phyloP scores from a whole-genome alignment of 2,329 filamentous ascomycete species.

The Colletotrichum nymphaeae region DNA sequence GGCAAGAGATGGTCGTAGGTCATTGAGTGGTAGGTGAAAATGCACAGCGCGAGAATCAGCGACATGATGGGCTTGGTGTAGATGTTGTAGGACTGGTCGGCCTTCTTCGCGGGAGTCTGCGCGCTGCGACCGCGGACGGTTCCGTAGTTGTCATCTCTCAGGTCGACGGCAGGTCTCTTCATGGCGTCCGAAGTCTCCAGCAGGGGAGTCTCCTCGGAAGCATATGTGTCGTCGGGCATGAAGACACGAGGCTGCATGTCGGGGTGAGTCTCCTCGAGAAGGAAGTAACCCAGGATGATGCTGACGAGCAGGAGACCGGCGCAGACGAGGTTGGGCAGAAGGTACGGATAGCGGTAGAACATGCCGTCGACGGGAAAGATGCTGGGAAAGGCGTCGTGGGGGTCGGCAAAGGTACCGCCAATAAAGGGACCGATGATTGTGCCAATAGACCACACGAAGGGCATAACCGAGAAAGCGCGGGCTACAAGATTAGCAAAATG shows the following conservation, averaged over 20 bases:
- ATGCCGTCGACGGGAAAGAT: constrained; percentile 75
- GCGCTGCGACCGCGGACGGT: constrained; percentile 65
- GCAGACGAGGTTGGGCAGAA: constrained; percentile 90
- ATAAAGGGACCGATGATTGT: constrained; percentile 91
- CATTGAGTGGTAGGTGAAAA: constrained; percentile 97
- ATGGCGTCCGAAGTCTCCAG: constrained; percentile 80
- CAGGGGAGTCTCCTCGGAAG: constrained; percentile 77
- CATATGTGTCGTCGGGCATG: constrained; percentile 60
- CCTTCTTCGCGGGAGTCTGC: constrained; percentile 50
- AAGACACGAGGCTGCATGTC: constrained; percentile 37
- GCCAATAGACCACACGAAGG: constrained; percentile 92
- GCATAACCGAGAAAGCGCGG: constrained; percentile 90
- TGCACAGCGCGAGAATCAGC: constrained; percentile 83
- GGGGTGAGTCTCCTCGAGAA: constrained; percentile 90
- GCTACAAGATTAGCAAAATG: constrained; percentile 59
- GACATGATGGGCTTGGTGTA: constrained; percentile 75
- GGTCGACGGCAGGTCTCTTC: constrained; percentile 77
- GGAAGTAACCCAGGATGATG: constrained; percentile 82
- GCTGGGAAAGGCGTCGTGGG: constrained; percentile 77
- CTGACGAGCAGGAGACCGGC: constrained; percentile 80
- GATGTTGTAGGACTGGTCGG: constrained; percentile 50
- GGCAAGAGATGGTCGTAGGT: constrained; percentile 92
- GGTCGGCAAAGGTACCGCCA: constrained; percentile 87
- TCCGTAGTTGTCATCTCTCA: constrained; percentile 83
- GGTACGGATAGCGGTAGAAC: constrained; percentile 85